Conservation (phyloP, 345 rosid species). For the Bruguiera gymnorhiza region DNA sequence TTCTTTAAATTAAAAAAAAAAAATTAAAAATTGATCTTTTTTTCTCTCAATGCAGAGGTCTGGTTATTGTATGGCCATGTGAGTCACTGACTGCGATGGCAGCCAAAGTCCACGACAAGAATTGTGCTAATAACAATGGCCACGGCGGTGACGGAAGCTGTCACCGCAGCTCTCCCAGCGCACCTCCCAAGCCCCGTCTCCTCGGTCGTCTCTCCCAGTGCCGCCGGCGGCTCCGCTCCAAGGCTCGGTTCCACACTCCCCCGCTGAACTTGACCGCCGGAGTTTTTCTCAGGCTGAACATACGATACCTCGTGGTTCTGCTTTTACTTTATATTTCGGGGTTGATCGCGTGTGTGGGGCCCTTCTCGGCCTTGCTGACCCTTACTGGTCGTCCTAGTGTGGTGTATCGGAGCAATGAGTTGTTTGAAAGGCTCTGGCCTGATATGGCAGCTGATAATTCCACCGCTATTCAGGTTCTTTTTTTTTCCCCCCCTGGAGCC, state of each 20-base stretch:
- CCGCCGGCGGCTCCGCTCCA: slow-evolving; percentile 57
- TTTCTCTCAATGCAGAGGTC: too few relatives aligned
- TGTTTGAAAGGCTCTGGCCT: slow-evolving; percentile 65
- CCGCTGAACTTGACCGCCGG: slow-evolving; percentile 31
- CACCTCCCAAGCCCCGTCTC: slow-evolving; percentile 66
- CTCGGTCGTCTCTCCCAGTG: slow-evolving; percentile 40
- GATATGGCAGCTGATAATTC: slow-evolving; percentile 69
- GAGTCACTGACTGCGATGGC: slow-evolving; percentile 33
- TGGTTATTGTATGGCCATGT: slow-evolving; percentile 31
- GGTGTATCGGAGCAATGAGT: slow-evolving; percentile 73
- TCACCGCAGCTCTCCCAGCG: slow-evolving; percentile 66
- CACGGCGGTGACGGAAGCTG: slow-evolving; percentile 29
- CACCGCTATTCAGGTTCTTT: slow-evolving; percentile 53
- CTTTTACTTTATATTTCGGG: slow-evolving; percentile 68
- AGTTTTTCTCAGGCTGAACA: slow-evolving; percentile 51
- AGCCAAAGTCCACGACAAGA: slow-evolving; percentile 31
- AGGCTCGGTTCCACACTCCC: slow-evolving; percentile 47
- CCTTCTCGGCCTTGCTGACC: slow-evolving; percentile 58
- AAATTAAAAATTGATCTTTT: too few relatives aligned
- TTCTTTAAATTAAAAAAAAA: too few relatives aligned
- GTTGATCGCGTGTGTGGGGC: slow-evolving; percentile 77
- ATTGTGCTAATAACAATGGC: slow-evolving; percentile 13
- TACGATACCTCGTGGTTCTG: slow-evolving; percentile 56
- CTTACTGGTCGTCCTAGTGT: slow-evolving; percentile 57
- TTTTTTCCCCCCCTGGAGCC: not conserved